phyloP scores from a whole-genome alignment of 1,139 yeast genomes.

The Sugiyamaella castrensis region DNA sequence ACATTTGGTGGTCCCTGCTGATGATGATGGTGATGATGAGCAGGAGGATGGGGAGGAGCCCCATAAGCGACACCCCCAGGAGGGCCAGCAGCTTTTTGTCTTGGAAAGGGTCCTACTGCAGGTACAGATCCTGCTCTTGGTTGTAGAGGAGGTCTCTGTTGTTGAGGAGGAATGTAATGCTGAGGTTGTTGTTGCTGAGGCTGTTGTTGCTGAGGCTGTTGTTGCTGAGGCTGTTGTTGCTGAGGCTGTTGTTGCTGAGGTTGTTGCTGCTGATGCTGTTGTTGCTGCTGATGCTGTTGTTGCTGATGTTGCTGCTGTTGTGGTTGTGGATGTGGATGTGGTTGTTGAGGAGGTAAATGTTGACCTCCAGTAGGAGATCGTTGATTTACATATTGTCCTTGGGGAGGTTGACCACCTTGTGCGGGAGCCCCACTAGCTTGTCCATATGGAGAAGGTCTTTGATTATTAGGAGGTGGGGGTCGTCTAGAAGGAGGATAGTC shows the following conservation, averaged over 20 bases:
- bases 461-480: not conserved
- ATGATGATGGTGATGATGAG: slow-evolving; percentile 8
- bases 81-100: not conserved
- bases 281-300: no score
- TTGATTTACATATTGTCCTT: slow-evolving; percentile 3
- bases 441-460: not conserved
- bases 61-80: not conserved
- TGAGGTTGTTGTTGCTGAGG: not conserved
- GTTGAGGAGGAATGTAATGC: slow-evolving; percentile 9
- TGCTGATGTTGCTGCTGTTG: not conserved
- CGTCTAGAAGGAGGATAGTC: not conserved
- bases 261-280: not conserved
- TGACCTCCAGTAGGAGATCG: slow-evolving; percentile 6
- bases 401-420: not conserved
- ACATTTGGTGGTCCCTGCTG: slow-evolving; percentile 5
- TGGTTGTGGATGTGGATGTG: not conserved
- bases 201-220: not conserved
- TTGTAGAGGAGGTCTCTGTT: not conserved
- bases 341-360: not conserved
- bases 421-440: not conserved
- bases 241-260: not conserved
- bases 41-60: slow-evolving; percentile 8
- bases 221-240: slow-evolving; percentile 5
- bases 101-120: not conserved
- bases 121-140: no score